Evolutionary conservation across 2,329 filamentous ascomycete genomes (phyloP), one percentile per base, ranked within the genome.

Genomic region (Monilinia polystroma): DNA sequence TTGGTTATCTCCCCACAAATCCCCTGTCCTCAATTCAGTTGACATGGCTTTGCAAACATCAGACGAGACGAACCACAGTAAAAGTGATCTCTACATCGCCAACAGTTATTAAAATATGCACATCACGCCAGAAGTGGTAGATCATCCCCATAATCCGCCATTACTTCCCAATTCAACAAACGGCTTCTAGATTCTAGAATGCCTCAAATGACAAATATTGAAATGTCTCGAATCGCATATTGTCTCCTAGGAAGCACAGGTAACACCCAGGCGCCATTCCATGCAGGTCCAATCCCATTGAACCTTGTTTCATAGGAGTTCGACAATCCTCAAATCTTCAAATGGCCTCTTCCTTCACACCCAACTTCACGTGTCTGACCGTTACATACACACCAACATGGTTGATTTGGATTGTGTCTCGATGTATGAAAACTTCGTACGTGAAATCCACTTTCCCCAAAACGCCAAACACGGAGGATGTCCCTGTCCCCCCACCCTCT

Each of bases 261-360:
- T 54, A 55, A 54, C 51, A 55, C 60, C 35, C 23, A 54, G 14
- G 18, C 41, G 26, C 63, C 53, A 38, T 38, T 29, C 5, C 4
- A 64, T 66, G 56, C 56, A 66, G 64, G 64, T 66, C 64, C 64
- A 60, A 60, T 62, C 47, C 56, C 45, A 66, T 54, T 47, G 23
- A 58, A 47, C n/a, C 26, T 43, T 58, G 38, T 23, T 58, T 32
- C 53, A 57, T 64, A 18, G n/a, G 20, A 20, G 20, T 32, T 35
- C 14, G 29, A 35, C n/a, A 38, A 47, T 55, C 11, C 49, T 54
- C 49, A 32, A 5, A 5, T 43, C 14, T n/a, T 29, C 43, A 47
- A n/a, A 32, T 43, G 20, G 16, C 43, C 23, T 55, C 35, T 54
- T 63, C 32, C n/a, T 29, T 5, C 51, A 29, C 53, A 49, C 29